Percentiles rank a stretch among this genome's conserved stretches.
Evolutionary conservation across 2,329 filamentous ascomycete species (phyloP).

Genomic region (Alternaria rosae): DNA sequence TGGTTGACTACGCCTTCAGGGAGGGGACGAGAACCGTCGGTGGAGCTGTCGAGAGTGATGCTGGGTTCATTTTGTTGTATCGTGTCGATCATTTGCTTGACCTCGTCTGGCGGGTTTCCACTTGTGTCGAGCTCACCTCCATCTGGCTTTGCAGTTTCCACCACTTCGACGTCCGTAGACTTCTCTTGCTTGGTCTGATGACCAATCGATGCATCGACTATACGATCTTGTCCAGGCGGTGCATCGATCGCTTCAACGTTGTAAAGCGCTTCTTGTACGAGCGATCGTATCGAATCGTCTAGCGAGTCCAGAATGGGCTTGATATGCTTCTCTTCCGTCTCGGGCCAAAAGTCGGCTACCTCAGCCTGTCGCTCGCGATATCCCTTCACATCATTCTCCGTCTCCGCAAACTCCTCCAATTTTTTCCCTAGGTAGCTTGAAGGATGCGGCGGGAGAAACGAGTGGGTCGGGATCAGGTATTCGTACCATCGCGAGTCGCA

Average conservation of each 20-base stretch:
- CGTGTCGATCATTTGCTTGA: constrained; percentile 32
- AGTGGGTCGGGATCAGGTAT: constrained; percentile 93
- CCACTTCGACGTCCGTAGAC: constrained; percentile 13
- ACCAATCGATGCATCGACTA: constrained; percentile 44
- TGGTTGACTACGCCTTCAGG: constrained; percentile 39
- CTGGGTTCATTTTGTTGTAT: constrained; percentile 37
- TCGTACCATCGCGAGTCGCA: constrained; percentile 98
- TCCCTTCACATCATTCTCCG: constrained; percentile 73
- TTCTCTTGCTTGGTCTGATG: constrained; percentile 16
- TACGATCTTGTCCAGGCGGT: constrained; percentile 37
- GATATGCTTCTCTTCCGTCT: constrained; percentile 81
- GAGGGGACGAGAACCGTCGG: constrained; percentile 40
- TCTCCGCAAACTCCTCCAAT: constrained; percentile 77
- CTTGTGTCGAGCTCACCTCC: constrained; percentile 14
- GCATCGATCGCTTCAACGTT: constrained; percentile 46
- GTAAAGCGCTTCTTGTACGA: constrained; percentile 69
- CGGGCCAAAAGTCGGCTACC: constrained; percentile 80
- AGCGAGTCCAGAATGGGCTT: constrained; percentile 69
- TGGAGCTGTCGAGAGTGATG: constrained; percentile 34
- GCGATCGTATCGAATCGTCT: constrained; percentile 68
- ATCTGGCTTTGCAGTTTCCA: constrained; percentile 15
- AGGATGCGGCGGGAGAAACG: constrained; percentile 89
- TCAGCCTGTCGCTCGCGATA: constrained; percentile 76
- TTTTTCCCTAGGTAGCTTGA: constrained; percentile 85
- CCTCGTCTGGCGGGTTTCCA: constrained; percentile 21